Evolutionary conservation across 75 land plant genomes (phyloP), one percentile per base, ranked within the genome.

Genomic region (Chamaecyparis obtusa): DNA sequence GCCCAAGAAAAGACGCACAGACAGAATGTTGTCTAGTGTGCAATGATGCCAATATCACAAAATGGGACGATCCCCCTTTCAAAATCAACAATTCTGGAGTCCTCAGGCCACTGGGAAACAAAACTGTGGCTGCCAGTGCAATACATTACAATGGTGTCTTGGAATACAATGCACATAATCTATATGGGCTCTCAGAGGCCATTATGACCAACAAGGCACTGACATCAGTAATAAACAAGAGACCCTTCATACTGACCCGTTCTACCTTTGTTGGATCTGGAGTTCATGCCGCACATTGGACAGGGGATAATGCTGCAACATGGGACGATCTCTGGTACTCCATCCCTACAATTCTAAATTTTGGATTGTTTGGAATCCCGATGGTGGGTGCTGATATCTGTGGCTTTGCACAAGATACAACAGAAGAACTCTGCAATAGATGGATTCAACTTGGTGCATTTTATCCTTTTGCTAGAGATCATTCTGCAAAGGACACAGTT

Each of bases 341-440:
- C 2, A 91, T 96, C 33, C 92, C 93, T 21, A 36, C 93, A 48
- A 88, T 94, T 27, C 78, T 96, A 69, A 92, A 87, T 88, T 91
- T 94, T 39, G 97, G 97, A 55, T 80, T 96, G 79, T 88, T 89
- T 69, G 97, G 97, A 14, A 87, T 96, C 39, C 97, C 97, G 5
- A 96, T 96, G 97, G 95, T 95, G 56, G 97, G 97, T 44, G 95
- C 96, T 9, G 96, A 96, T 86, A 96, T 96, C 21, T 96, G 97
- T 89, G 97, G 97, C 16, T 96, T 96, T 74, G 77, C 85, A 13
- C 71, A 86, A 13, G 74, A 95, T 88, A 92, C 97, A 8, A 95
- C 89, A 35, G 96, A 95, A 86, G 97, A 96, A 89, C 96, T 96
- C 17, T 96, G 97, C 87, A 83, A 90, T 24, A 79, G 91, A 32